phyloP scores from a whole-genome alignment of 176 grass and related monocot species.

The Olyra latifolia region DNA sequence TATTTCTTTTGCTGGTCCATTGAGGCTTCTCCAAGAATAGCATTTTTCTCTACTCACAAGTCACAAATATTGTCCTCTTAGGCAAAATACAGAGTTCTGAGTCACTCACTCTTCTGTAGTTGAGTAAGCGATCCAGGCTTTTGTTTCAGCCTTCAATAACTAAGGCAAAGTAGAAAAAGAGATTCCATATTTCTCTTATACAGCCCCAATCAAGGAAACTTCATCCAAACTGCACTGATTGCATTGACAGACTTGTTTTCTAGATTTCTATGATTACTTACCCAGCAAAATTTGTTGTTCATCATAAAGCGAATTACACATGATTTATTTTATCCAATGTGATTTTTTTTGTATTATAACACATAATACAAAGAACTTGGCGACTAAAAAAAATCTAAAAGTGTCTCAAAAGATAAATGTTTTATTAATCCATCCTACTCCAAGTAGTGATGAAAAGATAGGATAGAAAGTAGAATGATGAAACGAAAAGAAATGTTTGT shows the following conservation, averaged over 20 bases:
- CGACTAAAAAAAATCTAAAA: not conserved
- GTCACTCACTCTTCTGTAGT: not conserved
- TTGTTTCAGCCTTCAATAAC: not conserved
- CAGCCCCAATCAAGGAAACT: not conserved
- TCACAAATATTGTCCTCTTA: not conserved
- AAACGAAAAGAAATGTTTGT: slow-evolving; percentile 17
- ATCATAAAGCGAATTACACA: not conserved
- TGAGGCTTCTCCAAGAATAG: not conserved
- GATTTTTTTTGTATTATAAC: not conserved
- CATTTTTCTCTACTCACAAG: not conserved
- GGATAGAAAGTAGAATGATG: not conserved
- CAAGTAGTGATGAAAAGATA: not conserved
- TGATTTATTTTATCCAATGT: not conserved
- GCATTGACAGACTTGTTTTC: not conserved
- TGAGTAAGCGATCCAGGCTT: not conserved
- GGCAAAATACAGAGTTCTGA: not conserved
- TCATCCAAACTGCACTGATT: not conserved
- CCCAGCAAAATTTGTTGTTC: slow-evolving; percentile 1
- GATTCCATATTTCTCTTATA: not conserved
- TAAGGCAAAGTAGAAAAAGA: not conserved
- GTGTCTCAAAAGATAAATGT: not conserved
- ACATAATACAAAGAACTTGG: not conserved
- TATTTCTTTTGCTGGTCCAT: not conserved
- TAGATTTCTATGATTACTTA: not conserved
- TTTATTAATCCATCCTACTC: not conserved